phyloP scores from a whole-genome alignment of 1,284 basidiomycete species.

The Sanghuangporus sanghuang region DNA sequence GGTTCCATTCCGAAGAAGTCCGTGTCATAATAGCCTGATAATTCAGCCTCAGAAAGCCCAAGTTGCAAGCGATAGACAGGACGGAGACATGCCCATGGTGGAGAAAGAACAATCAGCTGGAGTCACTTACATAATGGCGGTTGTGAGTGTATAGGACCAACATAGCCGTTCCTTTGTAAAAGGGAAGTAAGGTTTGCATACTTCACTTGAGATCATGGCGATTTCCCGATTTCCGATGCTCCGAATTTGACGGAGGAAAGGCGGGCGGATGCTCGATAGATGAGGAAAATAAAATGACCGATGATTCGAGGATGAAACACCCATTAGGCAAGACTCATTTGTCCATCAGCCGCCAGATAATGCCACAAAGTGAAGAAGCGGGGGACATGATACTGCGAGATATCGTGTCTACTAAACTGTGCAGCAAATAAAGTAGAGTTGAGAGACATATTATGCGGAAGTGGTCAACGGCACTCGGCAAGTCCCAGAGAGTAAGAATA shows the following conservation, averaged over 20 bases:
- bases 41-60: background rate
- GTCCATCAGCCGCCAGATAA: background rate
- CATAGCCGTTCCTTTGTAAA: background rate
- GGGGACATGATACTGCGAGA: background rate
- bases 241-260: background rate
- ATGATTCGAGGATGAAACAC: background rate
- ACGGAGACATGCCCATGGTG: too few relatives aligned
- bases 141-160: too few relatives aligned
- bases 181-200: background rate
- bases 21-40: background rate
- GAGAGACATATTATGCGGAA: background rate
- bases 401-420: background rate
- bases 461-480: too few relatives aligned
- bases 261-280: background rate
- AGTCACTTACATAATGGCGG: too few relatives aligned
- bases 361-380: background rate
- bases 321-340: background rate
- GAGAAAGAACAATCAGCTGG: too few relatives aligned
- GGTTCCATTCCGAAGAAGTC: too few relatives aligned
- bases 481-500: too few relatives aligned
- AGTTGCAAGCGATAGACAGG: background rate
- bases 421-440: background rate
- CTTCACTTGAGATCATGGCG: background rate
- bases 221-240: background rate
- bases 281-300: background rate